phyloP scores from a whole-genome alignment of 2,329 filamentous ascomycete species.

The Cercospora sp. region DNA sequence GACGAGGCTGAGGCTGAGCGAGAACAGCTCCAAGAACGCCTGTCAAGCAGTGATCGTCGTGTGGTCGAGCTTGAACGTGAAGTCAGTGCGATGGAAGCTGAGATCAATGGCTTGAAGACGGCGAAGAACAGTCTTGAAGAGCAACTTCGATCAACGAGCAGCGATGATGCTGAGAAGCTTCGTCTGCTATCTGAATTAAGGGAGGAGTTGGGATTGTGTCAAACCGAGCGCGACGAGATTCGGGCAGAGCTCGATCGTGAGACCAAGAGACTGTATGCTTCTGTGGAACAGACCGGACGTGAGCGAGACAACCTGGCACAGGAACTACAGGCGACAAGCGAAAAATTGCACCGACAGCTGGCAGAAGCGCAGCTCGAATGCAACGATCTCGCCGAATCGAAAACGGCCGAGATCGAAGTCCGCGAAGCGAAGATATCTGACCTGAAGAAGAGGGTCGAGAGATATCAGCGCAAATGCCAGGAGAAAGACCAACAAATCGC shows the following conservation, averaged over 20 bases:
- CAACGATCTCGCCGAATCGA: neutral
- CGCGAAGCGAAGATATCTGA: conserved; percentile 26
- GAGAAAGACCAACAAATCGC: conserved; percentile 41
- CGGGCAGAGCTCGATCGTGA: conserved; percentile 29
- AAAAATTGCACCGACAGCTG: conserved; percentile 6
- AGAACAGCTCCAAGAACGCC: conserved; percentile 13
- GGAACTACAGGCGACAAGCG: neutral
- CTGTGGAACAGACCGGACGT: conserved; percentile 32
- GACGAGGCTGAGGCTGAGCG: conserved; percentile 18
- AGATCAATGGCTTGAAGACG: conserved; percentile 5
- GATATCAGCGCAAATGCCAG: conserved; percentile 36
- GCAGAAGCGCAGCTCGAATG: conserved; percentile 2
- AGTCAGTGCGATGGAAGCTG: neutral
- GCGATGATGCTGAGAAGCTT: conserved; percentile 15
- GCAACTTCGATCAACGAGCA: conserved; percentile 17
- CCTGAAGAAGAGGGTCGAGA: conserved; percentile 33
- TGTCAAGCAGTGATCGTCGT: neutral
- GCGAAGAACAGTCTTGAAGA: conserved; percentile 20
- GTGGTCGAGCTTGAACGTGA: conserved; percentile 9
- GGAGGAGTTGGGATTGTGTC: conserved; percentile 23
- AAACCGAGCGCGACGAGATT: conserved; percentile 8
- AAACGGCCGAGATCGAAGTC: conserved; percentile 8
- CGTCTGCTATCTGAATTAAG: conserved; percentile 14
- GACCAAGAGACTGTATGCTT: conserved; percentile 44
- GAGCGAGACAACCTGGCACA: conserved; percentile 7